Base-by-base conservation (phyloP, 805 yeast genomes). In the Candida ovalis region DNA sequence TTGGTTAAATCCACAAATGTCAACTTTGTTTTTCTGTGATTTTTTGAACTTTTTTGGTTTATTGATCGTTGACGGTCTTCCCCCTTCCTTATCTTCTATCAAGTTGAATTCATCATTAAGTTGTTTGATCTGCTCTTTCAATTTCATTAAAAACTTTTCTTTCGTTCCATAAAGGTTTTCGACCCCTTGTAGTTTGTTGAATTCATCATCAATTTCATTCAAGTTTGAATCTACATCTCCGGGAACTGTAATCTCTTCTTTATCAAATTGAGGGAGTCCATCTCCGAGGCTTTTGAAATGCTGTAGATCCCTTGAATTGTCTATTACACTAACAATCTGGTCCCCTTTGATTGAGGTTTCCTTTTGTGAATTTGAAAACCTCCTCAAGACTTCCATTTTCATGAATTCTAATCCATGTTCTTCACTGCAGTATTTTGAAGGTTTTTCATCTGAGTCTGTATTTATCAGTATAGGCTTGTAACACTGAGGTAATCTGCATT, bases 371-470 rank as follows among this genome's bases (percentile, higher is more conserved):
- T 24, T 36, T 4, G 47, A 52, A 42, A 58, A 55, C 35, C 50
- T 51, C 7, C 46, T 30, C 21, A 66, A 32, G 23, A 75, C 47
- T 39, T 58, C 50, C 22, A 54, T 51, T 41, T 56, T 59, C 65
- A 78, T 67, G 52, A 65, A 84, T 50, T 51, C 49, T 42, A 60
- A 44, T 32, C 96, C 97, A 64, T 91, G 96, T 23, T 78, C 86
- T 19, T 74, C 75, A 15, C 80, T 68, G 62, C 97, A 90, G 61
- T 86, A 90, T 63, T 90, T 88, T 30, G 89, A 79, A 41, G 63
- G 66, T 21, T 60, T 57, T 1, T 61, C 66, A 3, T 50, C 43
- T 8, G 36, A 42, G 13, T 47, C 61, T n/a, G 19, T 13, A 21
- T 58, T 61, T 1, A 61, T 50, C n/a, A 46, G 47, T 4, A 82